Conservation (phyloP, 2,329 filamentous ascomycete genomes). For the Zymoseptoria tritici region DNA sequence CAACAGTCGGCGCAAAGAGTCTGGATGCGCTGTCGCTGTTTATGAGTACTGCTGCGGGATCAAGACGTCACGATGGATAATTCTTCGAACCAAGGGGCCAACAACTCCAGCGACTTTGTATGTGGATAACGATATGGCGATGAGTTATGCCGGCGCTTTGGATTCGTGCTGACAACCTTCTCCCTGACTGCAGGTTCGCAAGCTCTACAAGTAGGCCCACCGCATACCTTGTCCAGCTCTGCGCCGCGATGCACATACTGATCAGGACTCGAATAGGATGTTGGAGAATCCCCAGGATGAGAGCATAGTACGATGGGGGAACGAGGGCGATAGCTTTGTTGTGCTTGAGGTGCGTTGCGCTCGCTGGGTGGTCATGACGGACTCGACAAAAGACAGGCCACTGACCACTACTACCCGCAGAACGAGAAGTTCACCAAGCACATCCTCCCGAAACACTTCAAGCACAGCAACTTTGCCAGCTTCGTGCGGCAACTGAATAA, state of each 20-base stretch:
- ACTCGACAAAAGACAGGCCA: not conserved
- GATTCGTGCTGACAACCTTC: not conserved
- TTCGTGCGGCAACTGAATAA: constrained; percentile 64
- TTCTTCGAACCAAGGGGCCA: constrained; percentile 45
- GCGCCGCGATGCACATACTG: constrained; percentile 1
- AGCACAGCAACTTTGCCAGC: constrained; percentile 79
- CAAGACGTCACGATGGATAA: constrained; percentile 35
- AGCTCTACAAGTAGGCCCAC: constrained; percentile 87
- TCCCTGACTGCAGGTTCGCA: constrained; percentile 65
- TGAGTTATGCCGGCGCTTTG: not conserved
- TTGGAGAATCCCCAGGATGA: constrained; percentile 90
- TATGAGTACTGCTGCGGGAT: constrained; percentile 7
- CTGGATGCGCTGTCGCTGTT: not conserved
- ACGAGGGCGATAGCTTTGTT: constrained; percentile 91
- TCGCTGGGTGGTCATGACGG: not conserved
- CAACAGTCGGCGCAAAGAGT: not conserved
- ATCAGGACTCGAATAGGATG: constrained; percentile 56
- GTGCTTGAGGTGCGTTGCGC: constrained; percentile 70
- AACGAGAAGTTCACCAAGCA: constrained; percentile 98
- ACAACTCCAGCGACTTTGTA: constrained; percentile 94
- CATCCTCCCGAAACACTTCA: constrained; percentile 96
- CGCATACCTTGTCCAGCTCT: not conserved
- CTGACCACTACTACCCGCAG: constrained; percentile 41
- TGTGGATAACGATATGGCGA: constrained; percentile 36
- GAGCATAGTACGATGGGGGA: constrained; percentile 90